Conservation (phyloP, 306 rosid genomes). For the Ziziphus jujuba region DNA sequence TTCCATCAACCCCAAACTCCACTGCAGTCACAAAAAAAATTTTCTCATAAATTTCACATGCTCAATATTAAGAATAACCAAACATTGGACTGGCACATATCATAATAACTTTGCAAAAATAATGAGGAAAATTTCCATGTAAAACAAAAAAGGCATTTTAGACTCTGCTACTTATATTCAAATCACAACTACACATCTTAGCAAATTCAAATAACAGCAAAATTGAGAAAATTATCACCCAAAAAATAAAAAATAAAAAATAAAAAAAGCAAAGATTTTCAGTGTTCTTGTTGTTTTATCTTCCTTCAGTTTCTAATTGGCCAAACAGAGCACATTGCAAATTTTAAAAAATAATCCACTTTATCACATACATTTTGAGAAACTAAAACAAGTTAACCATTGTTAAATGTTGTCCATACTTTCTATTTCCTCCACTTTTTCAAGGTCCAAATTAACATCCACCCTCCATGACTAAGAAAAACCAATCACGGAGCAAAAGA, state of each 20-base stretch:
- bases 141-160: neutral
- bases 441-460: no score
- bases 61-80: constrained; percentile 12
- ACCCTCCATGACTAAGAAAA: no score
- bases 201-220: no score
- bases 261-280: neutral
- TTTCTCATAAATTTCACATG: constrained; percentile 11
- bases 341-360: neutral
- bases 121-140: neutral
- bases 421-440: no score
- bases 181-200: neutral
- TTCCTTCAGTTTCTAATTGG: neutral
- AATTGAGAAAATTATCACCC: no score
- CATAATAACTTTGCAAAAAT: neutral
- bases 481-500: no score
- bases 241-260: neutral
- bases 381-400: neutral
- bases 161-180: neutral
- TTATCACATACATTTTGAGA: neutral
- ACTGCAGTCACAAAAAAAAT: constrained; percentile 56
- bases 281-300: neutral
- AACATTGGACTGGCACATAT: neutral
- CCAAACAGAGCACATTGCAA: neutral
- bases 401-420: no score
- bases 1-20: constrained; percentile 72